phyloP scores from a whole-genome alignment of 768 basidiomycete species.

The Podaxis mareebaensis region DNA sequence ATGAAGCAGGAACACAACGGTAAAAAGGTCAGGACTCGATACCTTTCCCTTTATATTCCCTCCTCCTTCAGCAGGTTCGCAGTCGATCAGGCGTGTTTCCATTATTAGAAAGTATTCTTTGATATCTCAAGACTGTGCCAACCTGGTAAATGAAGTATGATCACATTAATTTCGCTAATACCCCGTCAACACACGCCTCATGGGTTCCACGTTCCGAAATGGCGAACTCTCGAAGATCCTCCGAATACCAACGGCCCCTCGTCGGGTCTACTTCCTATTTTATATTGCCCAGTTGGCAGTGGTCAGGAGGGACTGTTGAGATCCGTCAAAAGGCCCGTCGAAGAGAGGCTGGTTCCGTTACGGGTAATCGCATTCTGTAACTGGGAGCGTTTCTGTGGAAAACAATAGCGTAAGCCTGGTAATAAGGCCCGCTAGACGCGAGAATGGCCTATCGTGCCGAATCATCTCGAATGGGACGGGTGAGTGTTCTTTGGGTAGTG shows the following conservation, averaged over 20 bases:
- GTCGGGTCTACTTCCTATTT: neutral
- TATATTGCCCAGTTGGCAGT: neutral
- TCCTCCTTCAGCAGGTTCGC: neutral
- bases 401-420: neutral
- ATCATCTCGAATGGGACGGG: constrained; percentile 1
- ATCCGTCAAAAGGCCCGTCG: neutral
- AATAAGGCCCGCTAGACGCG: neutral
- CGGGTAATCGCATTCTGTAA: neutral
- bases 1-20: neutral
- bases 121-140: constrained; percentile 1
- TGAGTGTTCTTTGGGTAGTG: constrained; percentile 4
- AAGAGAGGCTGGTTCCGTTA: neutral
- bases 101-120: constrained; percentile 10
- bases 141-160: constrained; percentile 6
- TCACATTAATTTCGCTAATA: constrained; percentile 13
- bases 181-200: constrained; percentile 7
- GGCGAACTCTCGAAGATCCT: constrained; percentile 12
- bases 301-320: neutral
- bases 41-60: constrained; percentile 10
- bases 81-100: constrained; percentile 9
- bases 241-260: neutral
- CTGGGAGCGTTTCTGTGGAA: neutral
- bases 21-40: neutral
- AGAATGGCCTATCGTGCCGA: constrained; percentile 1
- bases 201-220: constrained; percentile 8